phyloP scores from a whole-genome alignment of 768 basidiomycete genomes.

The Leccinum broughii region DNA sequence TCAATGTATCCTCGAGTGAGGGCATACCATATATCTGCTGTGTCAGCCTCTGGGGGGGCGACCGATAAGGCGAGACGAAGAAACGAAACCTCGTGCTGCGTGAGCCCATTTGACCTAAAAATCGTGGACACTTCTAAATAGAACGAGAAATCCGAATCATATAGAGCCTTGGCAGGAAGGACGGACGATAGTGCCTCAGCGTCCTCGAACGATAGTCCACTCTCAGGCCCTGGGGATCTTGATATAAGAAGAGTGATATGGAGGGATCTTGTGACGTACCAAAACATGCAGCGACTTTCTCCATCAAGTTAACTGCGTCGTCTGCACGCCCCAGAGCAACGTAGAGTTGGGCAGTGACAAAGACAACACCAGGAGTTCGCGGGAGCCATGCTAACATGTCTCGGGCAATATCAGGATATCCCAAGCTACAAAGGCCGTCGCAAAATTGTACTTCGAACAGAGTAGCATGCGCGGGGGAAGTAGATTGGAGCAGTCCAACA shows the following conservation, averaged over 20 bases:
- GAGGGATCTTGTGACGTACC: conserved; percentile 48
- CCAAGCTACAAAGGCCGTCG: conserved; percentile 63
- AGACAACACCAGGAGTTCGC: conserved; percentile 70
- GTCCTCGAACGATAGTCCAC: conserved; percentile 58
- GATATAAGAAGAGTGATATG: background rate
- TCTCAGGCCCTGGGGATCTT: conserved; percentile 43
- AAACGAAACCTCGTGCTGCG: conserved; percentile 69
- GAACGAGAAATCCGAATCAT: conserved; percentile 67
- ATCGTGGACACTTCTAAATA: conserved; percentile 76
- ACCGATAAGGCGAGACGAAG: conserved; percentile 79
- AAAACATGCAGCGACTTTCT: conserved; percentile 73
- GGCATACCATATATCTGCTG: conserved; percentile 73
- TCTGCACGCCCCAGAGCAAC: conserved; percentile 65
- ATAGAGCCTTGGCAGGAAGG: conserved; percentile 55
- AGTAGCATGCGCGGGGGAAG: conserved; percentile 67
- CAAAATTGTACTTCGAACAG: conserved; percentile 72
- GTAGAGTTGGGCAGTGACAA: conserved; percentile 69
- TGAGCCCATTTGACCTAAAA: conserved; percentile 59
- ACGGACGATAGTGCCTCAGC: conserved; percentile 59
- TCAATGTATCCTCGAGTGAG: conserved; percentile 76
- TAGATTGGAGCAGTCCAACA: conserved; percentile 64
- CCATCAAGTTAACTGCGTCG: conserved; percentile 71
- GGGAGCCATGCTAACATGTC: conserved; percentile 80
- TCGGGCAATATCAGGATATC: conserved; percentile 58
- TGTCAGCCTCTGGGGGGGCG: conserved; percentile 52